Conservation (phyloP, 305 asterid genomes). For the Ajuga reptans region DNA sequence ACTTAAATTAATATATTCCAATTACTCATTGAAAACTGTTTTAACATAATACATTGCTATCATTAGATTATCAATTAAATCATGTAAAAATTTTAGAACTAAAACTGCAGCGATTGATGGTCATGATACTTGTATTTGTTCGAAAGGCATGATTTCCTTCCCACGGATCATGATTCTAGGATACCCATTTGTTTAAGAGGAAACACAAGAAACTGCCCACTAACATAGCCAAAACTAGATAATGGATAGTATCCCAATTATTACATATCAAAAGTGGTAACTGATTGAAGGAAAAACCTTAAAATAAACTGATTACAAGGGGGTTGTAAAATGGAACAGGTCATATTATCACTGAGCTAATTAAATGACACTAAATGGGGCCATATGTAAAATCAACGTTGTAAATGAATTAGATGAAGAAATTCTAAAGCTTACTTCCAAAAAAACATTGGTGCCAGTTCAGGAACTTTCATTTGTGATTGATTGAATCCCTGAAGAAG, state of each 20-base stretch:
- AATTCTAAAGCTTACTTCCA: not conserved
- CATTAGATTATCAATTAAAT: not conserved
- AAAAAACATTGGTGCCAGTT: not conserved
- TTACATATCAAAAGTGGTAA: not conserved
- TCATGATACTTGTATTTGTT: not conserved
- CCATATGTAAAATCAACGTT: not conserved
- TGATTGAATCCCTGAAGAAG: slow-evolving; percentile 10
- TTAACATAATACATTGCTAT: not conserved
- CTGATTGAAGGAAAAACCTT: not conserved
- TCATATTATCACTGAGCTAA: not conserved
- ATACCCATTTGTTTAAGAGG: not conserved
- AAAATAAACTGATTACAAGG: not conserved
- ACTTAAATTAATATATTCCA: not conserved
- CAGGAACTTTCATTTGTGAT: not conserved
- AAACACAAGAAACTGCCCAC: not conserved
- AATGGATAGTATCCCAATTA: not conserved
- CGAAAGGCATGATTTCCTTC: not conserved
- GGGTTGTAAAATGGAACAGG: not conserved
- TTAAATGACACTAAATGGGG: not conserved
- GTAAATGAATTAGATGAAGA: not conserved
- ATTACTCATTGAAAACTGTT: not conserved
- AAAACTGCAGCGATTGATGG: not conserved
- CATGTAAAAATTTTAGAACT: not conserved
- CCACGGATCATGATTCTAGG: no score
- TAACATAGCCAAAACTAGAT: not conserved